A percentile compares a stretch with the other conserved stretches of the same genome.
phyloP scores from a whole-genome alignment of 2,329 filamentous ascomycete species.

The Ophiocordyceps camponoti-floridani region DNA sequence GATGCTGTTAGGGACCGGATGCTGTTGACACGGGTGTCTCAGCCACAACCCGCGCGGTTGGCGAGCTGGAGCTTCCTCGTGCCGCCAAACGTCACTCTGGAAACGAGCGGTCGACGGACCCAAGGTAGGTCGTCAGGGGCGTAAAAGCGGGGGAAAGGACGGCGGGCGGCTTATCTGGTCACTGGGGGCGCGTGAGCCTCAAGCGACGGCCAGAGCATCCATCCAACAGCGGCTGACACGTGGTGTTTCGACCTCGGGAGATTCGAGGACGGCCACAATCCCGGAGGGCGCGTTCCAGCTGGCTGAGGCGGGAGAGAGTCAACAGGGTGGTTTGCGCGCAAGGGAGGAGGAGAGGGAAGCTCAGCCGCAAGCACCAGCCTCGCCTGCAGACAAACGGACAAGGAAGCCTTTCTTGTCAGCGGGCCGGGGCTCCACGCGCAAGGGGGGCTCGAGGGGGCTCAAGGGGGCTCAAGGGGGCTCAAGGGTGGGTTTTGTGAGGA shows the following conservation, averaged over 20 bases:
- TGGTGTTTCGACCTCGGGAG: background rate
- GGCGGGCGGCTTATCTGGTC: background rate
- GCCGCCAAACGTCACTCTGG: conserved; percentile 7
- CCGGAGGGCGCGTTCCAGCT: conserved; percentile 1
- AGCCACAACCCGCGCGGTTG: conserved; percentile 6
- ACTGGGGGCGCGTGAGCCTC: background rate
- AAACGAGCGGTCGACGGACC: conserved; percentile 2
- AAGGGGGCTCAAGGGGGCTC: background rate
- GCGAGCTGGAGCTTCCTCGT: conserved; percentile 1
- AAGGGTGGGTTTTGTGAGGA: background rate
- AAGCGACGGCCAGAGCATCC: background rate
- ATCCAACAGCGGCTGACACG: background rate
- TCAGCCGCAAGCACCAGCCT: background rate
- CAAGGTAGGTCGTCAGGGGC: background rate
- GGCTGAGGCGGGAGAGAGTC: background rate
- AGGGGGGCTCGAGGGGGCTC: background rate
- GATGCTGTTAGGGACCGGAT: conserved; percentile 2
- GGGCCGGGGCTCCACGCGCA: background rate
- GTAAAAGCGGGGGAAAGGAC: background rate
- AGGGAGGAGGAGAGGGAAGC: background rate
- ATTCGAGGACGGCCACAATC: background rate
- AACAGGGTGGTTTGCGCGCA: background rate
- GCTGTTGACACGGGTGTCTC: conserved; percentile 6
- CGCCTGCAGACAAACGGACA: background rate
- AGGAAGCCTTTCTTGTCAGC: background rate